A percentile compares a stretch with the other conserved stretches of the same genome.
phyloP scores from a whole-genome alignment of 106 monocot species.

The Posidonia australis region DNA sequence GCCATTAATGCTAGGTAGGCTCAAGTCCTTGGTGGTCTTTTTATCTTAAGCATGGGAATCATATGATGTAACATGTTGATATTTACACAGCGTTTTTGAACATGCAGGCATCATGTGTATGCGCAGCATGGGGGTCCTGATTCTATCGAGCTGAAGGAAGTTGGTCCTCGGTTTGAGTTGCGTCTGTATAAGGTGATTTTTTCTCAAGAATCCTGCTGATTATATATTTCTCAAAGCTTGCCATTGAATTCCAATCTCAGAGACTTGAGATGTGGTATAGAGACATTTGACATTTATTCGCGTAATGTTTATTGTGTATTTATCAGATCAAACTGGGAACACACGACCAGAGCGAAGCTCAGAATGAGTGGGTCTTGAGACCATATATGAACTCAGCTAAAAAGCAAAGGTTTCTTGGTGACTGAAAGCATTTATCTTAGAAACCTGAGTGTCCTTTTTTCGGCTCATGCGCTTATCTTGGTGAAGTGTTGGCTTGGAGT shows the following conservation, averaged over 20 bases:
- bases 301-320: conserved; percentile 1
- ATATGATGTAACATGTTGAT: too few relatives aligned
- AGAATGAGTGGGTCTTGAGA: conserved; percentile 69
- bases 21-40: too few relatives aligned
- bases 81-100: background rate
- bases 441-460: too few relatives aligned
- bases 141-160: conserved; percentile 83
- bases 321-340: conserved; percentile 78
- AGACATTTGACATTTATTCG: too few relatives aligned
- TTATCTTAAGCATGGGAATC: too few relatives aligned
- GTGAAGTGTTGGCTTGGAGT: too few relatives aligned
- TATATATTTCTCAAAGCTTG: too few relatives aligned
- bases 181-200: conserved; percentile 79
- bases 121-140: conserved; percentile 80
- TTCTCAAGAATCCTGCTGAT: too few relatives aligned
- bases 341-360: conserved; percentile 73
- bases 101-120: conserved; percentile 79
- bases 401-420: conserved; percentile 56
- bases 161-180: conserved; percentile 89
- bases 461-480: too few relatives aligned
- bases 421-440: background rate
- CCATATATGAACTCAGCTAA: conserved; percentile 75
- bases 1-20: too few relatives aligned
- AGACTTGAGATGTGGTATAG: background rate
- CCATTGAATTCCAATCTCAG: too few relatives aligned